phyloP scores from a whole-genome alignment of 345 rosid genomes.

The Bretschneidera sinensis region DNA sequence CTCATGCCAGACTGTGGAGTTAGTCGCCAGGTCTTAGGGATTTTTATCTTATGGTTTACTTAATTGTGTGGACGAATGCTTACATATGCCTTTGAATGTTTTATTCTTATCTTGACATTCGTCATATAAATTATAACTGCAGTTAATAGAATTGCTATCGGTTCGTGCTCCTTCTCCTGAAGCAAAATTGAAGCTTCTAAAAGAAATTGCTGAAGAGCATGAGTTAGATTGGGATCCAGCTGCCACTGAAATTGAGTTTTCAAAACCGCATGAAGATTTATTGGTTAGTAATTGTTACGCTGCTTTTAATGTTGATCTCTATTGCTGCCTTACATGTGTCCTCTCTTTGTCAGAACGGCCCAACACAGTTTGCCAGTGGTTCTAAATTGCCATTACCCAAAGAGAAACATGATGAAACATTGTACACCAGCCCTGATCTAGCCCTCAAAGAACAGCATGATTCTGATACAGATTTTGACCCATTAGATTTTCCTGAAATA shows the following conservation, averaged over 20 bases:
- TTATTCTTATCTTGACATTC: conserved; percentile 4
- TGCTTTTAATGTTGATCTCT: neutral
- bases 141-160: conserved; percentile 87
- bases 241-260: conserved; percentile 75
- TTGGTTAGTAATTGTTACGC: conserved; percentile 46
- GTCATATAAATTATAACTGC: conserved; percentile 21
- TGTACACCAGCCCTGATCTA: conserved; percentile 27
- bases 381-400: conserved; percentile 55
- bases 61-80: conserved; percentile 4
- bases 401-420: conserved; percentile 55
- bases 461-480: conserved; percentile 38
- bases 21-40: conserved; percentile 73
- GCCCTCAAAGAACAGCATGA: conserved; percentile 27
- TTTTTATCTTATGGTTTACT: neutral
- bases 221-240: conserved; percentile 92
- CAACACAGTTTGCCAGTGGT: conserved; percentile 66
- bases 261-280: conserved; percentile 80
- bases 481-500: conserved; percentile 58
- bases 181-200: conserved; percentile 73
- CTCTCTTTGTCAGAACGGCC: conserved; percentile 58
- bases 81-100: neutral
- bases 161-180: conserved; percentile 84
- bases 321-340: conserved; percentile 19
- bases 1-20: conserved; percentile 96
- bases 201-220: conserved; percentile 95